Evolutionary conservation across 2,329 filamentous ascomycete species (phyloP), one percentile per base, ranked within the genome.

Genomic region (Colletotrichum chrysophilum): DNA sequence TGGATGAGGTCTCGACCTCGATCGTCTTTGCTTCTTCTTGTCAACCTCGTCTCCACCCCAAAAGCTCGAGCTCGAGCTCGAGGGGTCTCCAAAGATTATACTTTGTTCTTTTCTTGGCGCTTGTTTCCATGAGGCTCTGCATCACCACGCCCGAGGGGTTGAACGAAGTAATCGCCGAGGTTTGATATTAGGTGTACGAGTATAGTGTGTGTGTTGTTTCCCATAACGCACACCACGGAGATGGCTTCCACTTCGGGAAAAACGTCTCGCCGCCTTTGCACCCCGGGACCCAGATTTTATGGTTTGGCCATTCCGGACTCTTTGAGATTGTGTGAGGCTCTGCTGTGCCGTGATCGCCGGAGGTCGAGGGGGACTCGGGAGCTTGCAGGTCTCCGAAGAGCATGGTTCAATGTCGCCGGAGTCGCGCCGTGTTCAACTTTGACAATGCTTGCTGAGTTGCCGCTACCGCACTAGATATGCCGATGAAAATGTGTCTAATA

Each of bases 71-170:
- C 36, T 60, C 26, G 36, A 38, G 36, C 36, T 13, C 12, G 26
- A 26, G 14, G 32, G 14, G 32, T 38, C 7, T 7, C 71, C 34
- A 65, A 65, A 64, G 14, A 64, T 70, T 34, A 70, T 21, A 70
- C 24, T 70, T 70, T 36, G n/a, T 48, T 64, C 52, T 60, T 48
- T 61, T 32, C 71, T 74, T 66, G 67, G 66, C 71, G 48, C 48
- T 71, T 24, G 64, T 65, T 73, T 73, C 43, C 56, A 38, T 73
- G 73, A 75, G 69, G 70, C 64, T 72, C 73, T 64, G 64, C 70
- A 16, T 24, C 21, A 65, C 66, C 56, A 75, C 73, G 70, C 70
- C 73, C 64, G 9, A 68, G 64, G 69, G 69, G 70, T 68, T 30
- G 8, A 26, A 21, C 38, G 38, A 43, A 43, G n/a, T 14, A 36